Conservation (phyloP, 148 eudicot species). For the Nepenthes mirabilis region DNA sequence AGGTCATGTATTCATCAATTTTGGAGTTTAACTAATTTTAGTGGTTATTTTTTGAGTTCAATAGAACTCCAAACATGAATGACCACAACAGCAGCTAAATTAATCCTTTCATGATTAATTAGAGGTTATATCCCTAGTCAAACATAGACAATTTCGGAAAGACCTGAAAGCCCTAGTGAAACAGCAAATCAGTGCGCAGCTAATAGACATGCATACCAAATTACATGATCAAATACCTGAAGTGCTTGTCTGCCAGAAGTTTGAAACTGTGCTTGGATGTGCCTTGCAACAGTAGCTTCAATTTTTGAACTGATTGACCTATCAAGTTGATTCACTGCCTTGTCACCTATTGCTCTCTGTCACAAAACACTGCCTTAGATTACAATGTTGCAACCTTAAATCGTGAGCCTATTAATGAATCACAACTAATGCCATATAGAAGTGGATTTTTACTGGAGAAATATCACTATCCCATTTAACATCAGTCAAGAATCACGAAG, state of each 20-base stretch:
- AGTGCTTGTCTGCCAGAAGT: constrained; percentile 83
- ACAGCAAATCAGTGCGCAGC: background rate
- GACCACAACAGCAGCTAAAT: too few species aligned
- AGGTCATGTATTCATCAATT: too few species aligned
- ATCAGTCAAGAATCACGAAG: constrained; percentile 2
- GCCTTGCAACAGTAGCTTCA: constrained; percentile 64
- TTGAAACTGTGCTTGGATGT: constrained; percentile 73
- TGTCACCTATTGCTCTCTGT: constrained; percentile 87
- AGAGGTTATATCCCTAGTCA: too few species aligned
- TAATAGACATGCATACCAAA: background rate
- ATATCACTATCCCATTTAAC: too few species aligned
- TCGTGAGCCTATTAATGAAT: too few species aligned
- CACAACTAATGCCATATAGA: too few species aligned
- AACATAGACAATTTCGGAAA: background rate
- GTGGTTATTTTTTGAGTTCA: too few species aligned
- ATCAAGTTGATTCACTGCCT: constrained; percentile 76
- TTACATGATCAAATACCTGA: constrained; percentile 45
- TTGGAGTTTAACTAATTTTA: too few species aligned
- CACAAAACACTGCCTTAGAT: constrained; percentile 9
- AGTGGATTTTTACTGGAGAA: too few species aligned
- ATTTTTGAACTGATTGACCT: constrained; percentile 62
- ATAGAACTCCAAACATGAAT: too few species aligned
- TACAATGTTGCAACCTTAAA: background rate
- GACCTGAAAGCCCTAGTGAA: background rate
- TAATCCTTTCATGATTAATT: too few species aligned